Base-by-base conservation (phyloP, 768 basidiomycete species). In the Hortiboletus campestris region DNA sequence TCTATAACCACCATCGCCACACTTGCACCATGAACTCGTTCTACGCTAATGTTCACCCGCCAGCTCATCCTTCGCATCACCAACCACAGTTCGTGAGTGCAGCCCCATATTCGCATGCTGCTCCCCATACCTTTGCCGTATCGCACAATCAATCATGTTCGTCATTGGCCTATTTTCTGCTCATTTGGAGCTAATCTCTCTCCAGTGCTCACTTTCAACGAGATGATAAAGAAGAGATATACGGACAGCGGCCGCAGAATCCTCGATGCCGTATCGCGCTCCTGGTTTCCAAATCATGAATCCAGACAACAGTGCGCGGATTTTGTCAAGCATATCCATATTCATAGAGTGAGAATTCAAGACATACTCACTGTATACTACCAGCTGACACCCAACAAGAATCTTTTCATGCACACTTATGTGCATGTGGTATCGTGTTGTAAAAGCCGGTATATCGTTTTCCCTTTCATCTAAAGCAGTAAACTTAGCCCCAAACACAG, bases 381-480 rank as follows among this genome's bases (percentile, higher is more conserved):
- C 42, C 32, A 22, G 31, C 53, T 65, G 47, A 69, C 48, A 8
- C 16, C 11, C 36, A 16, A 35, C 47, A 43, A 70, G 68, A n/a
- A 60, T 49, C 53, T 72, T 29, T 66, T 68, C 20, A 47, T 63
- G 55, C 46, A 72, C 35, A 58, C 57, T 4, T 72, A 60, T 43
- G 40, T 59, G 17, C 68, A 72, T 48, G 8, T 68, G 25, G 39
- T 40, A n/a, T 43, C 13, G 13, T 72, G 68, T 49, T 59, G 54
- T 42, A 7, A 14, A 19, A 7, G 51, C 46, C 13, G 49, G 67
- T 58, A 8, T 38, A 47, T 45, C 16, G 8, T 16, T 32, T 46
- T 39, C 6, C 17, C 13, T 39, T 36, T 19, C 19, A 39, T 39
- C 11, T 8, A 10, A 20, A 46, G 14, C 11, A 29, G 3, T 14